Evolutionary conservation across 2,329 filamentous ascomycete genomes (phyloP).

Genomic region (Apiospora pterosperma): DNA sequence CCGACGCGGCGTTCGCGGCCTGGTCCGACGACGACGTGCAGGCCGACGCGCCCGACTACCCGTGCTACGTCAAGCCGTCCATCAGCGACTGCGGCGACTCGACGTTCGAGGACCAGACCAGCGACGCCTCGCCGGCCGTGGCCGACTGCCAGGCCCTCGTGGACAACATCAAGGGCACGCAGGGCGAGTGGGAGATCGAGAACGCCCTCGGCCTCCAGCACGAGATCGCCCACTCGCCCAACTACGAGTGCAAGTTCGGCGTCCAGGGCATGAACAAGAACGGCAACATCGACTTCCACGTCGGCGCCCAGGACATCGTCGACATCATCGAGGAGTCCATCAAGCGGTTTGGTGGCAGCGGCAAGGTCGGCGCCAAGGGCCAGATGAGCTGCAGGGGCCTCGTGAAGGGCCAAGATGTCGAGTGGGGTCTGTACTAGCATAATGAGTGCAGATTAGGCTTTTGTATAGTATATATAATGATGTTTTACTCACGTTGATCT

Average conservation of each 20-base stretch:
- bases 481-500: too few species aligned
- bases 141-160: conserved; percentile 27
- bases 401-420: not conserved
- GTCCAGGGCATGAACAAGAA: not conserved
- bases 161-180: not conserved
- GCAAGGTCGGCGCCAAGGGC: conserved; percentile 5
- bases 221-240: conserved; percentile 5
- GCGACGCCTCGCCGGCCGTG: conserved; percentile 28
- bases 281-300: not conserved
- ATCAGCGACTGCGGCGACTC: not conserved
- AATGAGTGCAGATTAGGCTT: too few species aligned
- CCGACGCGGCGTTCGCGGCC: conserved; percentile 18
- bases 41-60: too few species aligned
- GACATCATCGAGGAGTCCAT: conserved; percentile 4
- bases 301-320: conserved; percentile 10
- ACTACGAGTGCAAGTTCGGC: conserved; percentile 8
- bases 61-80: not conserved
- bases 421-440: not conserved
- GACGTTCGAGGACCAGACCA: conserved; percentile 31
- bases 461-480: too few species aligned
- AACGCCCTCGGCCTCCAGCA: not conserved
- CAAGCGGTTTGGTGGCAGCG: not conserved
- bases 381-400: conserved; percentile 3
- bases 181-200: not conserved
- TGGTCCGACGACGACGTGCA: too few species aligned